Conservation (phyloP, 768 basidiomycete species). For the Phanerochaete carnosa region DNA sequence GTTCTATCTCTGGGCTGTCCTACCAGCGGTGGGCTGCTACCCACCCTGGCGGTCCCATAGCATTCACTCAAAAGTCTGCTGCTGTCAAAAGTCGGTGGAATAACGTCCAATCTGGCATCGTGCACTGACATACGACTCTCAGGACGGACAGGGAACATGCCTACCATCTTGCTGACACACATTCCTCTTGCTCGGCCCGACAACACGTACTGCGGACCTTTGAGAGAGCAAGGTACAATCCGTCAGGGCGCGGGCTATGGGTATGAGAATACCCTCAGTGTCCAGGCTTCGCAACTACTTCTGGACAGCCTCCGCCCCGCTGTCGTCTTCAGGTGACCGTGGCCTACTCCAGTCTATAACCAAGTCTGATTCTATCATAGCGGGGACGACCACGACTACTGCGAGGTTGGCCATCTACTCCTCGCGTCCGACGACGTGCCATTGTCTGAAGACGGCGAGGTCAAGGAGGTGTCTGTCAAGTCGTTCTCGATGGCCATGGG, state of each 20-base stretch:
- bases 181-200: slow-evolving; percentile 82
- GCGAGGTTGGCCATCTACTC: slow-evolving; percentile 62
- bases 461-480: slow-evolving; percentile 83
- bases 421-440: slow-evolving; percentile 17
- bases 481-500: slow-evolving; percentile 90
- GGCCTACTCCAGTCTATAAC: background rate
- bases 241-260: slow-evolving; percentile 74
- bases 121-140: background rate
- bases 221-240: slow-evolving; percentile 71
- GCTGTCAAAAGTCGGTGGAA: background rate
- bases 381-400: slow-evolving; percentile 96
- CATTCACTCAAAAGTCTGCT: slow-evolving; percentile 28
- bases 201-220: slow-evolving; percentile 70
- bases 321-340: slow-evolving; percentile 63
- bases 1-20: slow-evolving; percentile 18
- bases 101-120: background rate
- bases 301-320: slow-evolving; percentile 63
- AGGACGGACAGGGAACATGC: slow-evolving; percentile 25
- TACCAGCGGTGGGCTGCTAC: slow-evolving; percentile 52
- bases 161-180: slow-evolving; percentile 77
- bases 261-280: slow-evolving; percentile 81
- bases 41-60: slow-evolving; percentile 51
- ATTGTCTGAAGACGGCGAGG: slow-evolving; percentile 22
- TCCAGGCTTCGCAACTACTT: slow-evolving; percentile 73
- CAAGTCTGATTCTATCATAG: slow-evolving; percentile 32